phyloP scores from a whole-genome alignment of 345 rosid genomes.

The Lepidium africanum region DNA sequence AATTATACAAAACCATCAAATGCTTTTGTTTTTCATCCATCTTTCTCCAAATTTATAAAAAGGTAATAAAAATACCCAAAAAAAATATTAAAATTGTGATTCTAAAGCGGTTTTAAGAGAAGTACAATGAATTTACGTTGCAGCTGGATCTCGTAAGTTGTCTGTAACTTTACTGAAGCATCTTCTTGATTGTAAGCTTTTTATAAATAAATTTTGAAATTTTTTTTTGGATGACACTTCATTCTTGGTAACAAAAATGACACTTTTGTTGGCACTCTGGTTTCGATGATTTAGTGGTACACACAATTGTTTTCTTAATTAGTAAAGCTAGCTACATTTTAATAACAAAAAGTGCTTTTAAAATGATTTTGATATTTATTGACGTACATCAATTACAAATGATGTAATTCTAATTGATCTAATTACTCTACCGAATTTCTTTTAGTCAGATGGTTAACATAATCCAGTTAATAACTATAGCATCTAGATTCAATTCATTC shows the following conservation, averaged over 20 bases:
- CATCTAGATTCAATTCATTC: no score
- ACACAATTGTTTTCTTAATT: slow-evolving; percentile 5
- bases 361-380: not conserved
- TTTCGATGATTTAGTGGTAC: slow-evolving; percentile 2
- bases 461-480: no score
- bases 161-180: slow-evolving; percentile 7
- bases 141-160: not conserved
- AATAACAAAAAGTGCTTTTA: not conserved
- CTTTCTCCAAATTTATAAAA: not conserved
- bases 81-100: no score
- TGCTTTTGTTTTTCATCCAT: not conserved
- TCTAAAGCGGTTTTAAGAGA: not conserved
- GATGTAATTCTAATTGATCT: not conserved
- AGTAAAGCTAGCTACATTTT: slow-evolving; percentile 8
- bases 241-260: not conserved
- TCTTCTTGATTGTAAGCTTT: not conserved
- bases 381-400: not conserved
- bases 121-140: slow-evolving; percentile 11
- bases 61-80: not conserved
- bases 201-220: not conserved
- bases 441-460: no score
- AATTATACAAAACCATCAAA: slow-evolving; percentile 6
- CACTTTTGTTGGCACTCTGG: not conserved
- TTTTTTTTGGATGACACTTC: not conserved
- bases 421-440: no score